phyloP scores from a whole-genome alignment of 148 eudicot species.

The Fagopyrum homotropicum region DNA sequence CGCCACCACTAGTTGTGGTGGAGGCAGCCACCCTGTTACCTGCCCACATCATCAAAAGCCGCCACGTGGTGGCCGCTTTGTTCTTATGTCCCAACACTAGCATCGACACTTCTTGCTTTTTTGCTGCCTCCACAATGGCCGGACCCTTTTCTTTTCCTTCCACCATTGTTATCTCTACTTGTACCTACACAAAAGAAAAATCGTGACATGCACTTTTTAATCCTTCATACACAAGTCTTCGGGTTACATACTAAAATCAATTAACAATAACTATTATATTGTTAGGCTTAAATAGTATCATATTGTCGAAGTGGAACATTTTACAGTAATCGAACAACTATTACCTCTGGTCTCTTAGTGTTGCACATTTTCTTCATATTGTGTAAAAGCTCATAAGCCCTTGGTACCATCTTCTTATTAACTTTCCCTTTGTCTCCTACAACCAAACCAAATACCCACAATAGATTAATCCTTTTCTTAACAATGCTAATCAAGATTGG shows the following conservation, averaged over 20 bases:
- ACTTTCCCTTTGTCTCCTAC: conserved; percentile 30
- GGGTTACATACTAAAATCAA: no score
- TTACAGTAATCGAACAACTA: no score
- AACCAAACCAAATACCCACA: background rate
- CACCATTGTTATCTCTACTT: conserved; percentile 47
- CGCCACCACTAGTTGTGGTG: conserved; percentile 22
- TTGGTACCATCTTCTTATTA: conserved; percentile 40
- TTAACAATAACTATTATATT: no score
- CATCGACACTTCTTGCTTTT: conserved; percentile 45
- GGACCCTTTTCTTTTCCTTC: conserved; percentile 84
- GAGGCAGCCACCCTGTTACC: conserved; percentile 20
- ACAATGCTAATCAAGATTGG: background rate
- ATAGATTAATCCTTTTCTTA: background rate
- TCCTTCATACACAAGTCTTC: background rate
- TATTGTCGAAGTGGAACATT: no score
- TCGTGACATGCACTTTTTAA: background rate
- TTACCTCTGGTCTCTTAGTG: conserved; percentile 59
- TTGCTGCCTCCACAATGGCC: conserved; percentile 60
- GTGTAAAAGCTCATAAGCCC: conserved; percentile 44
- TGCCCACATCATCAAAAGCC: conserved; percentile 66
- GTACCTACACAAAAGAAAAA: conserved; percentile 31
- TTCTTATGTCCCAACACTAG: conserved; percentile 80
- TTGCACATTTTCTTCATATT: conserved; percentile 57
- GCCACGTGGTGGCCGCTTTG: conserved; percentile 65
- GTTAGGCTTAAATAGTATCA: no score